These are phyloP conservation scores for Coemansia nantahalensis DNA, from an alignment of 192 early-diverging fungal genomes.

Conservation along the genomic window DNA sequence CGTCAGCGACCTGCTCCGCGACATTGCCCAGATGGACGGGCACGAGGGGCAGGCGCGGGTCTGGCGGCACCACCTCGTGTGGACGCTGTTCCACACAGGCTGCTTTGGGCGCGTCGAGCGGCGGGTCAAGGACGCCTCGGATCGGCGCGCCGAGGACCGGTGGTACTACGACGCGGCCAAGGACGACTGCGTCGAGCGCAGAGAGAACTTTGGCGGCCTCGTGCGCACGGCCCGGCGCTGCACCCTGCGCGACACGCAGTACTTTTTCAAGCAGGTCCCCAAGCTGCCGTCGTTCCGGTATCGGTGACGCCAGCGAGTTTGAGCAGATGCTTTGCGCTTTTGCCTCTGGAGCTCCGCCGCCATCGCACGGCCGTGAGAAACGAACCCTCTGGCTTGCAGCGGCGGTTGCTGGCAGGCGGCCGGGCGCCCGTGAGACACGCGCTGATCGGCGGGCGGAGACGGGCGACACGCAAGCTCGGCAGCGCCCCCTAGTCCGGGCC, in stretches of 20 bases:
- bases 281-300: constrained; percentile 55
- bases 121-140: constrained; percentile 52
- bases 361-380: too few species aligned
- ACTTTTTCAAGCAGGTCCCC: constrained; percentile 55
- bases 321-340: neutral
- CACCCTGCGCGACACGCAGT: constrained; percentile 57
- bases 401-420: too few species aligned
- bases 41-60: constrained; percentile 5
- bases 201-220: constrained; percentile 51
- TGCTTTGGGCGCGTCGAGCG: constrained; percentile 57
- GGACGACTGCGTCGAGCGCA: constrained; percentile 41
- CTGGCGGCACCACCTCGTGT: constrained; percentile 45
- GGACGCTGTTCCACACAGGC: constrained; percentile 38
- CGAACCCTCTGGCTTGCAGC: too few species aligned
- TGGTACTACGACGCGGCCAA: constrained; percentile 54
- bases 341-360: too few species aligned
- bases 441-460: too few species aligned
- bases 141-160: constrained; percentile 50
- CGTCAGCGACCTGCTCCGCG: constrained; percentile 52
- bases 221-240: constrained; percentile 53
- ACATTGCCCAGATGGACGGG: constrained; percentile 32
- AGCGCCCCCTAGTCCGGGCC: too few species aligned
- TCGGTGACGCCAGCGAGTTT: constrained; percentile 6
- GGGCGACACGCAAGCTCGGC: too few species aligned
- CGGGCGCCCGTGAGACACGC: too few species aligned